A percentile compares a stretch with the other conserved stretches of the same genome.
phyloP scores from a whole-genome alignment of 805 yeast genomes.

The Lachancea kluyveri region DNA sequence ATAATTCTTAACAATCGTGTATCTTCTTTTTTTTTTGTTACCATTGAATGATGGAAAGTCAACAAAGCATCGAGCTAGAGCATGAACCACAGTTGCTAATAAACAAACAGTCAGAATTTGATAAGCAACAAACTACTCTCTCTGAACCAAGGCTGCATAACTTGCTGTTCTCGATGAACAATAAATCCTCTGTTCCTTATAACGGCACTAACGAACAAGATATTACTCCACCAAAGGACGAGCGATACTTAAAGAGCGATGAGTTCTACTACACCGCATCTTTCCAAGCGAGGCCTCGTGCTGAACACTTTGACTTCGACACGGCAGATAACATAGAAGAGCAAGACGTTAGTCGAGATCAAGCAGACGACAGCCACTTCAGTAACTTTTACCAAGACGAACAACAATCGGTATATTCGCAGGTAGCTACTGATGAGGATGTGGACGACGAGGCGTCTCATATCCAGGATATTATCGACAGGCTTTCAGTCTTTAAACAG shows the following conservation, averaged over 20 bases:
- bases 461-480: constrained; percentile 8
- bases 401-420: background rate
- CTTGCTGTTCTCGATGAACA: no score
- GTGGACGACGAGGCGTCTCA: constrained; percentile 1
- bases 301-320: constrained; percentile 25
- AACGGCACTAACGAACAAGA: no score
- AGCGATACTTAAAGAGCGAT: constrained; percentile 1
- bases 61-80: no score
- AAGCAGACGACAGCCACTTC: background rate
- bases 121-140: no score
- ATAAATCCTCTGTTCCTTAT: no score
- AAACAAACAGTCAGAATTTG: no score
- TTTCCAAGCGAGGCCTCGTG: constrained; percentile 21
- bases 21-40: no score
- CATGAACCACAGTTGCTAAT: no score
- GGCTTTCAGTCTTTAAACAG: constrained; percentile 12
- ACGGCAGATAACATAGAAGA: constrained; percentile 3
- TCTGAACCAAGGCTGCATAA: no score
- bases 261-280: constrained; percentile 19
- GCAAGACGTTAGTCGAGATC: background rate
- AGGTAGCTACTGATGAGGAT: constrained; percentile 2
- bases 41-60: no score
- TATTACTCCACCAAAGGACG: constrained; percentile 3
- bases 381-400: background rate
- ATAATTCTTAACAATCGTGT: no score